A percentile compares a stretch with the other conserved stretches of the same genome.
These are phyloP conservation scores for Jackrogersella multiformis DNA, from an alignment of 495 filamentous ascomycete genomes.

Conservation along the genomic window DNA sequence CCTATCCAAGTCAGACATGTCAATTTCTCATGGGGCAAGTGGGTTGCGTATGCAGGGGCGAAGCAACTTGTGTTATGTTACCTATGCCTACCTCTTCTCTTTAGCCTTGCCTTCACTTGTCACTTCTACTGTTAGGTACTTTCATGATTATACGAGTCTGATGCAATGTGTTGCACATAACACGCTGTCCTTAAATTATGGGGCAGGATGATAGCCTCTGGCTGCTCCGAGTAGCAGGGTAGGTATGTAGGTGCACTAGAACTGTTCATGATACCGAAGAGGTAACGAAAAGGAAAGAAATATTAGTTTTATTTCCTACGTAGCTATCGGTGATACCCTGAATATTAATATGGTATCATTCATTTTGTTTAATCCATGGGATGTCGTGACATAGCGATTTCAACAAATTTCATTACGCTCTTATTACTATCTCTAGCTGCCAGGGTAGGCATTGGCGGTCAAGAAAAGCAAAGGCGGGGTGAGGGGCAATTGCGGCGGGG, in stretches of 20 bases:
- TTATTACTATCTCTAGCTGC: conserved; percentile 10
- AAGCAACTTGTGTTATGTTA: conserved; percentile 29
- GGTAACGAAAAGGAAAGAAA: not conserved
- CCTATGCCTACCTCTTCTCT: not conserved
- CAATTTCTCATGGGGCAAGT: conserved; percentile 40
- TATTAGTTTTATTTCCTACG: too few relatives aligned
- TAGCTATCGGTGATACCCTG: not conserved
- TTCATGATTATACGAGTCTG: not conserved
- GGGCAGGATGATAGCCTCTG: too few relatives aligned
- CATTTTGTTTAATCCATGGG: too few relatives aligned
- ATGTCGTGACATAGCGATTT: conserved; percentile 23
- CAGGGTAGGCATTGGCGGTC: conserved; percentile 21
- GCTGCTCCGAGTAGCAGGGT: too few relatives aligned
- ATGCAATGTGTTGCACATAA: not conserved
- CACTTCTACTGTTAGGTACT: not conserved
- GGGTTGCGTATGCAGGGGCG: conserved; percentile 49
- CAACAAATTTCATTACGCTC: conserved; percentile 22
- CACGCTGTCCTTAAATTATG: too few relatives aligned
- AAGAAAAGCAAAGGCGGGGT: conserved; percentile 32
- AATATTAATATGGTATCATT: conserved; percentile 15
- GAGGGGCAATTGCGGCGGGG: conserved; percentile 39
- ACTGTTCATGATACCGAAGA: not conserved
- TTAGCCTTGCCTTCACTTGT: not conserved
- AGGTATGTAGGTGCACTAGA: too few relatives aligned
- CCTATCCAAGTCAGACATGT: conserved; percentile 34